These are phyloP conservation scores for Cordyceps javanica DNA, from an alignment of 2,329 filamentous ascomycete genomes.

Conservation along the genomic window DNA sequence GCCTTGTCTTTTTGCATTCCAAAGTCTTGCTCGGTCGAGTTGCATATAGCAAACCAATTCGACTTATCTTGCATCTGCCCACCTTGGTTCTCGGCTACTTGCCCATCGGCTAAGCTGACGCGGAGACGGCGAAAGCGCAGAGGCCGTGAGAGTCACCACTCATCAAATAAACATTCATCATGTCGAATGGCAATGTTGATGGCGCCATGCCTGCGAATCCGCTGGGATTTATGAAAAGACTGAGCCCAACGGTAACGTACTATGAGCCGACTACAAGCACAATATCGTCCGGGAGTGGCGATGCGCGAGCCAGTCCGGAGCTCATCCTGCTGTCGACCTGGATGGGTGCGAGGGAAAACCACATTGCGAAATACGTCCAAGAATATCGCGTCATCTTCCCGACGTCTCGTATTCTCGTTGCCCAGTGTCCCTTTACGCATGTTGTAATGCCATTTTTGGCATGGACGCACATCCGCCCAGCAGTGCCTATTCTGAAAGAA, in stretches of 20 bases:
- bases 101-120: background rate
- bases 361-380: slow-evolving; percentile 46
- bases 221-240: slow-evolving; percentile 13
- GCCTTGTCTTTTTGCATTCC: background rate
- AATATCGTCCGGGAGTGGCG: background rate
- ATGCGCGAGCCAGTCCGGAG: slow-evolving; percentile 29
- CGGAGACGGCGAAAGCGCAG: background rate
- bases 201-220: background rate
- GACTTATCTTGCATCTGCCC: background rate
- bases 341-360: slow-evolving; percentile 44
- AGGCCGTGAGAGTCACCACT: background rate
- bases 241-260: slow-evolving; percentile 32
- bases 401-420: slow-evolving; percentile 38
- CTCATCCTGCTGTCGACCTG: slow-evolving; percentile 44
- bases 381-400: slow-evolving; percentile 41
- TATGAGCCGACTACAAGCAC: slow-evolving; percentile 21
- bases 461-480: slow-evolving; percentile 30
- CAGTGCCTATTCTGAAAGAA: slow-evolving; percentile 32
- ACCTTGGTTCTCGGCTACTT: background rate
- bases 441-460: slow-evolving; percentile 28
- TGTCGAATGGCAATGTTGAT: background rate
- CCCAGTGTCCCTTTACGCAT: slow-evolving; percentile 35
- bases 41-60: background rate
- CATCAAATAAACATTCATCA: background rate
- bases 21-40: background rate